phyloP scores from a whole-genome alignment of 352 stramenopile species.

The Thalassiosira exigua region DNA sequence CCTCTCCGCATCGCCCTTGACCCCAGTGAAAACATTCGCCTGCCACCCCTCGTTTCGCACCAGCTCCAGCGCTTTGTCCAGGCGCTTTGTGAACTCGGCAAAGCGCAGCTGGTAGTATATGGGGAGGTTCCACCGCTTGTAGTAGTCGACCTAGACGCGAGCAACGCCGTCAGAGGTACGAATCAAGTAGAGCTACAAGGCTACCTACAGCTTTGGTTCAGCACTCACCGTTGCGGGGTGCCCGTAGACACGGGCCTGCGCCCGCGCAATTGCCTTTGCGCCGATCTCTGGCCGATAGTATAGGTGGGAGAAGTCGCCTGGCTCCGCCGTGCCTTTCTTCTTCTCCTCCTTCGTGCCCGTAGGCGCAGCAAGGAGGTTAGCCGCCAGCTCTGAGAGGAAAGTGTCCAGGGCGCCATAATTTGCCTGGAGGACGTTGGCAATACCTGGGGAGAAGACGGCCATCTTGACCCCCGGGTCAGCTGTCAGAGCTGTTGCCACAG shows the following conservation, averaged over 20 bases:
- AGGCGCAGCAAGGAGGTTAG: slow-evolving; percentile 44
- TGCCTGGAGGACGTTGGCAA: slow-evolving; percentile 79
- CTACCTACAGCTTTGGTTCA: no score
- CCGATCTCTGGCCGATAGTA: slow-evolving; percentile 67
- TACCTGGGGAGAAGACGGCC: slow-evolving; percentile 84
- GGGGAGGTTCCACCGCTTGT: slow-evolving; percentile 82
- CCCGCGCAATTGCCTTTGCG: slow-evolving; percentile 50
- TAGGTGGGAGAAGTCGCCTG: slow-evolving; percentile 55
- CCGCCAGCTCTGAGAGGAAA: slow-evolving; percentile 74
- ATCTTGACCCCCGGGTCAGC: slow-evolving; percentile 82
- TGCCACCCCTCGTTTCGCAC: slow-evolving; percentile 73
- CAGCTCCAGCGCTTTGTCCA: slow-evolving; percentile 73
- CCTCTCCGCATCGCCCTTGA: slow-evolving; percentile 34
- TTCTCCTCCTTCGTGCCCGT: neutral
- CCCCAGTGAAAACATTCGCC: slow-evolving; percentile 74
- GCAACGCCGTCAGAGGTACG: no score
- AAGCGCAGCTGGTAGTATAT: slow-evolving; percentile 86
- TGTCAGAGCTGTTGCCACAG: slow-evolving; percentile 81
- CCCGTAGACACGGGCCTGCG: slow-evolving; percentile 73
- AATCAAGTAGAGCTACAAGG: no score
- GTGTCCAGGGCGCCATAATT: slow-evolving; percentile 81
- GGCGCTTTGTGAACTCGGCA: slow-evolving; percentile 73
- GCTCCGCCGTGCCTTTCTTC: neutral
- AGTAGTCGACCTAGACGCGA: no score
- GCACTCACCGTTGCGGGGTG: slow-evolving; percentile 76